Base-by-base conservation (phyloP, 805 yeast species). In the Zygosaccharomyces lentus region DNA sequence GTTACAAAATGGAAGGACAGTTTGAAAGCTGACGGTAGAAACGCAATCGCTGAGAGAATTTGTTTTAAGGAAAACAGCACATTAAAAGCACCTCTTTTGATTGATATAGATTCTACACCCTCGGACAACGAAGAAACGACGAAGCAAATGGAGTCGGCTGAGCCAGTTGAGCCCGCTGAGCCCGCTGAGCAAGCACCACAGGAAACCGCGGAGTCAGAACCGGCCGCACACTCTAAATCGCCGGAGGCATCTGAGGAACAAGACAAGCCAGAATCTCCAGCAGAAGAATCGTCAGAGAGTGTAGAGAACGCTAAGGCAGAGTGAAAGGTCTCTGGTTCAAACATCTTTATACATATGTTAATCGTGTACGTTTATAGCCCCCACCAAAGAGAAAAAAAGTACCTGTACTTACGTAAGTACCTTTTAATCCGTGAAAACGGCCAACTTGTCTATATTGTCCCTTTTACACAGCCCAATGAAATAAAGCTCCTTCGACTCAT, bases 401-500 rank as follows among this genome's bases (percentile, higher is more conserved):
- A 15, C 9, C 12, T n/a, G 9, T 29, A 42, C 5, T 9, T 31
- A 15, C 12, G n/a, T 27, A 17, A 34, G n/a, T 10, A 26, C n/a
- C 15, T 26, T 12, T 34, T 19, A 42, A 23, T 19, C 17, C 9
- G 58, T 59, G 51, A 78, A 78, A 0, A 78, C 79, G 9, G 62
- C 61, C 16, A 69, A 16, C 52, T 78, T 77, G 53, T 76, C 77
- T 3, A 69, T 53, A 15, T 58, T 49, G 19, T 62, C 59, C 44
- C 64, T 72, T 56, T 78, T 78, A 12, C 72, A 70, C n/a, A 76
- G 56, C 8, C 87, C 87, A 2, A 93, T 76, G 53, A 91, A 81
- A 62, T 88, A 93, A 58, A 82, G 76, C 64, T 93, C 99, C 48
- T 81, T 78, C 51, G 95, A 87, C 56, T 84, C 95, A 13, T 70